Percentiles rank a stretch among this genome's conserved stretches.
These are phyloP conservation scores for Nothophytophthora sp. DNA, from an alignment of 352 stramenopile species.

Conservation along the genomic window DNA sequence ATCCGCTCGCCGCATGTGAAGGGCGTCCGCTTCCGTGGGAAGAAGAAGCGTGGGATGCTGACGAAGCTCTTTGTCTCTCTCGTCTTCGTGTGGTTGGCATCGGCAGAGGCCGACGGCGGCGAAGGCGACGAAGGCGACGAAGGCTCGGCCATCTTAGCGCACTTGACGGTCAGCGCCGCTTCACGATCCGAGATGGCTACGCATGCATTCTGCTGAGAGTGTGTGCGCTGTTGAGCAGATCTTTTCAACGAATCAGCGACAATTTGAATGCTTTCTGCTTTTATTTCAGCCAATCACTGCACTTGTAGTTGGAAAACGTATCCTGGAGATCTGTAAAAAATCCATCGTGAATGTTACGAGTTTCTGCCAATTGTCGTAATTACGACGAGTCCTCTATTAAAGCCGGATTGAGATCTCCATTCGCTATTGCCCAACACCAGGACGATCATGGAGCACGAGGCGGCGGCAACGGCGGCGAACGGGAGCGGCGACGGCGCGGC, in stretches of 20 bases:
- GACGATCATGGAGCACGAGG: constrained; percentile 22
- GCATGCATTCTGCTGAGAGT: no score
- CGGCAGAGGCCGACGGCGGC: not conserved
- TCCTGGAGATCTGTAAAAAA: no score
- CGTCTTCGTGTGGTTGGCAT: not conserved
- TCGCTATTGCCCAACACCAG: constrained; percentile 2
- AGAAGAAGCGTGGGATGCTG: constrained; percentile 56
- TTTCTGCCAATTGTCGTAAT: no score
- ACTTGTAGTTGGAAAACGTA: no score
- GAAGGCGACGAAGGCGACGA: not conserved
- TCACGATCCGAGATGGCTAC: constrained; percentile 21
- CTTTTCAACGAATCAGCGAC: constrained; percentile 19
- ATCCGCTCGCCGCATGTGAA: constrained; percentile 28
- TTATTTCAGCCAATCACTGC: no score
- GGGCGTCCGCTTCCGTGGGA: constrained; percentile 24
- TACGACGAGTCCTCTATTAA: no score
- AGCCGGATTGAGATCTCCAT: constrained; percentile 9
- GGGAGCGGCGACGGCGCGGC: not conserved
- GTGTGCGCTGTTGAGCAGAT: no score
- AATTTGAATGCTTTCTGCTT: no score
- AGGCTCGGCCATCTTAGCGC: no score
- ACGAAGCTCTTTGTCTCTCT: constrained; percentile 1
- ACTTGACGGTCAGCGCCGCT: no score
- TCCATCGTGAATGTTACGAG: no score
- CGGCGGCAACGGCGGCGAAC: constrained; percentile 1